Evolutionary conservation across 768 basidiomycete species (phyloP), one percentile per base, ranked within the genome.

Genomic region (Boletus rubescentipes): DNA sequence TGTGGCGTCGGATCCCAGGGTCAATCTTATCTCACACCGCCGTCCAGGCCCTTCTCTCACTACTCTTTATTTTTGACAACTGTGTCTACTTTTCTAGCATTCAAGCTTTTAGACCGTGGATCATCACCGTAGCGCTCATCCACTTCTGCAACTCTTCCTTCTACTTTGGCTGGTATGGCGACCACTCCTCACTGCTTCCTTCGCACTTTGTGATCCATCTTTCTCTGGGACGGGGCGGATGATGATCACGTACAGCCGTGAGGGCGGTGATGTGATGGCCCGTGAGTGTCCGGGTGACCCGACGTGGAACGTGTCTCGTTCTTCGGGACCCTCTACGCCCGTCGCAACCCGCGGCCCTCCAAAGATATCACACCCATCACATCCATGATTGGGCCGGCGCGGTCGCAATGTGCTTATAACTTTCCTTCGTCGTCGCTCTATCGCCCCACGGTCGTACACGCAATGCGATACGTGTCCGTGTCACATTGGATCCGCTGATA

Each of bases 21-120:
- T 63, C 63, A 63, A 66, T 68, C 66, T 67, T 67, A 70, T 63
- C 67, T 67, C 64, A 59, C 66, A 60, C 62, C 54, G 49, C 54
- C 23, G 32, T 32, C 41, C 20, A 31, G 51, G 20, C 14, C 31
- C 30, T 57, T 55, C 42, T 29, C 46, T 45, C 40, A 46, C 59
- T 37, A 2, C 10, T 21, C 32, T 40, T 49, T 23, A 16, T 16
- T 49, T 11, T 14, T 51, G 30, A 50, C 51, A 32, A 9, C n/a
- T n/a, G 36, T 44, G 35, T 39, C 9, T 34, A 14, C 42, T 23
- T 36, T 55, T 42, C 49, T 51, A 41, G n/a, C 39, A 30, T 30
- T 49, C 61, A 63, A 53, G 53, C 36, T 49, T 62, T 64, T 59
- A 54, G 48, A 26, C 16, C 23, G 15, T 42, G 4, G 7, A 51